Conservation (phyloP, 2,329 filamentous ascomycete species). For the Pestalotiopsis sp. region DNA sequence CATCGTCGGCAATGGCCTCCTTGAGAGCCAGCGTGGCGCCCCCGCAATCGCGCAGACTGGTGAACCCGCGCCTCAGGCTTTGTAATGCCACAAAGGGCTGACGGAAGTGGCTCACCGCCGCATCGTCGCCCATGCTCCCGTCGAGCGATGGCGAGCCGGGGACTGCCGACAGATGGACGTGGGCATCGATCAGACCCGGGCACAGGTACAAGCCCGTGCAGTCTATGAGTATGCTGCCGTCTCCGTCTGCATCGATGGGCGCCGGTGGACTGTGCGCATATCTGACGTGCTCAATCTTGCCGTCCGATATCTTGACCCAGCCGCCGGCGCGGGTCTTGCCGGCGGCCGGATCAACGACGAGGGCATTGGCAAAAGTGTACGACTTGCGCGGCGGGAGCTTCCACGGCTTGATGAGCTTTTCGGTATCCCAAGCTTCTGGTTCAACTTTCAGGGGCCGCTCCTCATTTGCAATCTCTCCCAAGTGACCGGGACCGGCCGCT, state of each 20-base stretch:
- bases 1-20: slow-evolving; percentile 57
- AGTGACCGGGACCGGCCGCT: neutral
- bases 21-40: slow-evolving; percentile 58
- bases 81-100: slow-evolving; percentile 49
- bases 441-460: neutral
- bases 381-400: slow-evolving; percentile 32
- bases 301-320: slow-evolving; percentile 36
- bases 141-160: slow-evolving; percentile 42
- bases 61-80: slow-evolving; percentile 61
- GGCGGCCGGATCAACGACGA: slow-evolving; percentile 41
- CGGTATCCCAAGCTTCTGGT: neutral
- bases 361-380: slow-evolving; percentile 45
- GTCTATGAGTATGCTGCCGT: slow-evolving; percentile 34
- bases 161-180: slow-evolving; percentile 49
- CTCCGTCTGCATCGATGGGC: slow-evolving; percentile 23
- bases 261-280: slow-evolving; percentile 5
- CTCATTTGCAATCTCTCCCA: neutral
- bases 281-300: slow-evolving; percentile 33
- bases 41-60: slow-evolving; percentile 59
- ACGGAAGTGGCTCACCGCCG: slow-evolving; percentile 41
- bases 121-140: slow-evolving; percentile 36
- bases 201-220: slow-evolving; percentile 46
- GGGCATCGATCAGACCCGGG: slow-evolving; percentile 54
- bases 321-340: slow-evolving; percentile 32
- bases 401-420: slow-evolving; percentile 36